Evolutionary conservation across 371 early-diverging fungal species (phyloP), one percentile per base, ranked within the genome.

Genomic region (Zancudomyces culisetae): DNA sequence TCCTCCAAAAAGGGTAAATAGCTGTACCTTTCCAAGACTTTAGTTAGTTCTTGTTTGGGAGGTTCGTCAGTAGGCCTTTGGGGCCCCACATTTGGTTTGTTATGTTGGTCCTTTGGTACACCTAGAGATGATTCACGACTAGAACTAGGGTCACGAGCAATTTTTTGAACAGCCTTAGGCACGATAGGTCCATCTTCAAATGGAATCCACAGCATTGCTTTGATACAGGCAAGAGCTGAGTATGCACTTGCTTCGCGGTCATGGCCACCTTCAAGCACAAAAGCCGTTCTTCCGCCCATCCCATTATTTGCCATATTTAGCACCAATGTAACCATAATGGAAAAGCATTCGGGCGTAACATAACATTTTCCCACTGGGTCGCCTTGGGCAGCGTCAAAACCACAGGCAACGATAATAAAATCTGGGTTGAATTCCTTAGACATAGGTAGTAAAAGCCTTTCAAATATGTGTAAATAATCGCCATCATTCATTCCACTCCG

Each of bases 341-440:
- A 85, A 61, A 79, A 94, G 4, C 85, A 84, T 2, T 65, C 73
- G 0, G 92, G 92, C 1, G 87, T 77, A 1, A 94, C 82, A 18
- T 75, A 53, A 56, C 86, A 89, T 54, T 75, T 75, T 15, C 95
- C 95, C 27, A 91, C 75, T 21, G 78, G 81, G 59, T 94, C 95
- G 28, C 83, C 79, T 43, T 56, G 57, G 6, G 90, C 91, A 1
- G 90, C 89, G 63, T 94, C 95, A 56, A 92, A 94, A 1, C 95
- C 95, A 28, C 87, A 80, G 2, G 87, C 81, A 8, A 89, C 85
- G 39, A 91, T 73, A 18, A 92, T 77, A 26, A 90, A 59, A 42
- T 89, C 81, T 0, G 91, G 94, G 0, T 62, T 60, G 60, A 90
- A 91, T 64, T 90, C 87, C 23, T 60, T 55, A 0, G 84, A 78